These are phyloP conservation scores for Crithidia fasciculata DNA, from an alignment of 208 protist genomes.

Conservation along the genomic window DNA sequence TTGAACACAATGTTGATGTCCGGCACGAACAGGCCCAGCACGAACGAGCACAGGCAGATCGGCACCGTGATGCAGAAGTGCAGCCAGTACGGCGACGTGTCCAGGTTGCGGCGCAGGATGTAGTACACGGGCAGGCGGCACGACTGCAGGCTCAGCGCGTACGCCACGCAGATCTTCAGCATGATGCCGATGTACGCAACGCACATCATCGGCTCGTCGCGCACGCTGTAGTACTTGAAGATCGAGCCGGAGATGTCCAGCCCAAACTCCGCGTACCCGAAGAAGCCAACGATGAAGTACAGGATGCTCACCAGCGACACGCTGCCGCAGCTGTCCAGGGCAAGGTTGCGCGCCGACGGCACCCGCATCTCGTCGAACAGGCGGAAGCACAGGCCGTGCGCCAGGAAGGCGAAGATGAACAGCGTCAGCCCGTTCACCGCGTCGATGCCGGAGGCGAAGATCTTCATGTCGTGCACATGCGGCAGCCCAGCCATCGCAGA, in stretches of 20 bases:
- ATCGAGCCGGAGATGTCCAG: slow-evolving; percentile 36
- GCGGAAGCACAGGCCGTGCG: slow-evolving; percentile 49
- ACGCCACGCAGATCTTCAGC: slow-evolving; percentile 60
- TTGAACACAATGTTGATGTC: slow-evolving; percentile 74
- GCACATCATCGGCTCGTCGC: slow-evolving; percentile 45
- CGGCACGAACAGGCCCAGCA: slow-evolving; percentile 66
- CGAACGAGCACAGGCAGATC: slow-evolving; percentile 35
- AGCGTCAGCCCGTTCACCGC: slow-evolving; percentile 51
- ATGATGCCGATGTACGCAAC: slow-evolving; percentile 58
- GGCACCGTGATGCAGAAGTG: slow-evolving; percentile 38
- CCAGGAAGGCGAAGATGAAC: slow-evolving; percentile 64
- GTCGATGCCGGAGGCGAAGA: slow-evolving; percentile 35
- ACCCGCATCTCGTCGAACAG: slow-evolving; percentile 32
- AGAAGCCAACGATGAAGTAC: slow-evolving; percentile 67
- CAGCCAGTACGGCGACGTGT: slow-evolving; percentile 42
- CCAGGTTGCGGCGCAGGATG: slow-evolving; percentile 29
- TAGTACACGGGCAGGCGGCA: slow-evolving; percentile 53
- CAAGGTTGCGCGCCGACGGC: slow-evolving; percentile 14
- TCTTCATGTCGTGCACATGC: slow-evolving; percentile 41
- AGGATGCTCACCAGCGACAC: slow-evolving; percentile 49
- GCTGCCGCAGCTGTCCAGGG: slow-evolving; percentile 25
- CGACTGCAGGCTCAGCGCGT: slow-evolving; percentile 48
- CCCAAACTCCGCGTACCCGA: slow-evolving; percentile 70
- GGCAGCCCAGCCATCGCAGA: slow-evolving; percentile 35
- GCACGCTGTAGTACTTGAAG: slow-evolving; percentile 38